These are phyloP conservation scores for Colletotrichum eremochloae DNA, from an alignment of 2,329 filamentous ascomycete species.

Conservation along the genomic window DNA sequence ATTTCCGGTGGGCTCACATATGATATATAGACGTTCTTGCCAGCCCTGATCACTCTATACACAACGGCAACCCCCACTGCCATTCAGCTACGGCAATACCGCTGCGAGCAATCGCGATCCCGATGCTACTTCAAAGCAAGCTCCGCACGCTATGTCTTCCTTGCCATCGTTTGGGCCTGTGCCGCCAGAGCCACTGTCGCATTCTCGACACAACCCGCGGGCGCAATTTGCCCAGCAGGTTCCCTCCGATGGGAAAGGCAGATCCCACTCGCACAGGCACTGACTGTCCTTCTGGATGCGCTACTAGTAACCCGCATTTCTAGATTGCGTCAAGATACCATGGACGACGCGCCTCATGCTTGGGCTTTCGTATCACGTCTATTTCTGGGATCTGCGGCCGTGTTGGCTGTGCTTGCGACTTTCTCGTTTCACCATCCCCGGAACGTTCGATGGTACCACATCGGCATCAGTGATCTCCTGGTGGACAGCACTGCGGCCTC, in stretches of 20 bases:
- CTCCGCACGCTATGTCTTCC: slow-evolving; percentile 42
- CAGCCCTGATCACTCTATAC: slow-evolving; percentile 47
- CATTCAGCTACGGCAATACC: slow-evolving; percentile 45
- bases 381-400: slow-evolving; percentile 45
- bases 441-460: slow-evolving; percentile 47
- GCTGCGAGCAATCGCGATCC: slow-evolving; percentile 25
- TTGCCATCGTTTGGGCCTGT: slow-evolving; percentile 51
- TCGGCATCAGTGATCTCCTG: slow-evolving; percentile 49
- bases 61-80: slow-evolving; percentile 43
- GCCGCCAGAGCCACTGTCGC: slow-evolving; percentile 47
- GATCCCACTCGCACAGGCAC: slow-evolving; percentile 49
- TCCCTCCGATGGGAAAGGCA: slow-evolving; percentile 45
- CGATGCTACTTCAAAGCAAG: slow-evolving; percentile 28
- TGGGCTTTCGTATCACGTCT: slow-evolving; percentile 46
- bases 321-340: slow-evolving; percentile 46
- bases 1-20: not conserved
- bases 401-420: slow-evolving; percentile 46
- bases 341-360: slow-evolving; percentile 43
- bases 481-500: slow-evolving; percentile 48
- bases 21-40: slow-evolving; percentile 50
- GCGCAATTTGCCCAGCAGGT: slow-evolving; percentile 50
- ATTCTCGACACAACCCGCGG: slow-evolving; percentile 46
- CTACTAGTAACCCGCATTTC: slow-evolving; percentile 47
- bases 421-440: slow-evolving; percentile 48
- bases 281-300: slow-evolving; percentile 49